phyloP scores from a whole-genome alignment of 208 protist genomes.

The Trypanosoma scelopori region DNA sequence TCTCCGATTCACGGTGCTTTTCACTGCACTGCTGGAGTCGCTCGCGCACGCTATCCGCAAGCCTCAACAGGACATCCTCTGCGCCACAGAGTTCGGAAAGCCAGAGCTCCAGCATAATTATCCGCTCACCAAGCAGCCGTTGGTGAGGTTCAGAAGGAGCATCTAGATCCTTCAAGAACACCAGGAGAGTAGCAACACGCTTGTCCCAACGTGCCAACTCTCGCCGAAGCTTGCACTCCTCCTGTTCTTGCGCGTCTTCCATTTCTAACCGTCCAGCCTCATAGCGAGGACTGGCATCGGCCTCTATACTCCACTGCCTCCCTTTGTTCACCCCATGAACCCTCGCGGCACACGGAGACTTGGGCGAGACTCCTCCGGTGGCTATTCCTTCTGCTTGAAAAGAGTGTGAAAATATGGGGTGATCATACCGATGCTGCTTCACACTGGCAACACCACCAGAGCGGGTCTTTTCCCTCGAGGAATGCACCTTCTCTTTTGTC shows the following conservation, averaged over 20 bases:
- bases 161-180: not conserved
- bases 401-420: too few species aligned
- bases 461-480: too few species aligned
- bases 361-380: too few species aligned
- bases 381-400: too few species aligned
- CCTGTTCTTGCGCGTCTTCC: not conserved
- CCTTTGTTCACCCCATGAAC: too few species aligned
- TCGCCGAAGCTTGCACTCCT: not conserved
- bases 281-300: too few species aligned
- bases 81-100: not conserved
- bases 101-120: not conserved
- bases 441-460: too few species aligned
- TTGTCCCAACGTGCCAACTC: not conserved
- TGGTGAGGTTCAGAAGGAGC: too few species aligned
- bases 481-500: too few species aligned
- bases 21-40: not conserved
- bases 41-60: not conserved
- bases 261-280: not conserved
- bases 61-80: not conserved
- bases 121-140: not conserved
- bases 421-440: too few species aligned
- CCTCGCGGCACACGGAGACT: too few species aligned
- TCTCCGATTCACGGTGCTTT: not conserved
- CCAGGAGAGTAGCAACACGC: conserved; percentile 1
- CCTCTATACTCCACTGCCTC: too few species aligned